These are phyloP conservation scores for Amanita pallidorosea DNA, from an alignment of 768 basidiomycete species.

Conservation along the genomic window DNA sequence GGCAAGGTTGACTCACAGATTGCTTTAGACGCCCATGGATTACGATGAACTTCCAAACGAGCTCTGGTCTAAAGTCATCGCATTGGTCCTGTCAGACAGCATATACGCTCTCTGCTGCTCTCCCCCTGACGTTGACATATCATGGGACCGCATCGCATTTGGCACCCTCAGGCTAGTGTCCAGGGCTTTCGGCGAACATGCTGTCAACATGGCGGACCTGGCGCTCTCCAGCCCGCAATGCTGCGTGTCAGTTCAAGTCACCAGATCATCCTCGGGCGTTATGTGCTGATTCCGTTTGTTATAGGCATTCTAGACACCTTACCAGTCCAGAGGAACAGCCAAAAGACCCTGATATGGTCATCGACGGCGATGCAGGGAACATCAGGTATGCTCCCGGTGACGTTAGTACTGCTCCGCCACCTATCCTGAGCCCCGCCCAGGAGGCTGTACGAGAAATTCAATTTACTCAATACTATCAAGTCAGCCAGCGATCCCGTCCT, in stretches of 20 bases:
- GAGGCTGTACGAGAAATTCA: background rate
- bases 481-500: background rate
- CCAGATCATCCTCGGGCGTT: background rate
- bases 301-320: background rate
- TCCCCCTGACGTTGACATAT: background rate
- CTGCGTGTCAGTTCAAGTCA: background rate
- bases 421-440: background rate
- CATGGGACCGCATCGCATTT: background rate
- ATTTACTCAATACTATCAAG: background rate
- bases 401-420: background rate
- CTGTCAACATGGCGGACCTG: background rate
- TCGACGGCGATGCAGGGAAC: background rate
- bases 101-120: background rate
- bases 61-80: constrained; percentile 1
- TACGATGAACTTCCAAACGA: background rate
- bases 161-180: constrained; percentile 1
- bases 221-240: background rate
- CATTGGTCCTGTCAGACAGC: constrained; percentile 1
- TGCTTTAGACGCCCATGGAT: background rate
- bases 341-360: background rate
- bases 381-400: background rate
- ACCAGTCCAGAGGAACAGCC: background rate
- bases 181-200: background rate
- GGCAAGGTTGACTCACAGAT: too few species aligned
- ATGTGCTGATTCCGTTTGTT: background rate